Conservation (phyloP, 1,284 basidiomycete genomes). For the Papiliotrema laurentii region DNA sequence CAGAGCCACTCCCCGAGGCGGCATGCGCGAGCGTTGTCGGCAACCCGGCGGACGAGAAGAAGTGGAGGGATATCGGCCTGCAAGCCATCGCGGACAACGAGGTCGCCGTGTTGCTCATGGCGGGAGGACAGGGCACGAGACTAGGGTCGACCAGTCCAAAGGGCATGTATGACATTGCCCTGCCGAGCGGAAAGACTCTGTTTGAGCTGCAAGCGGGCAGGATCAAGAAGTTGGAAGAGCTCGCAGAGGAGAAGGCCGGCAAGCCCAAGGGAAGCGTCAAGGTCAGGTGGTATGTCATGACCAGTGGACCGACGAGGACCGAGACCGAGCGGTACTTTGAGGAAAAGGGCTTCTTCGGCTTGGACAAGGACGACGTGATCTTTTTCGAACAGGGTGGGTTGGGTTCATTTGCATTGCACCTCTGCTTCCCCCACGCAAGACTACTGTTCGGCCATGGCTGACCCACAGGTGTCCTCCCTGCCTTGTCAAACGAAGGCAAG, state of each 20-base stretch:
- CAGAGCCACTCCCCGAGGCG: constrained; percentile 65
- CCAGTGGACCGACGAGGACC: constrained; percentile 85
- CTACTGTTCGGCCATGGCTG: constrained; percentile 4
- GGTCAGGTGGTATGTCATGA: constrained; percentile 99
- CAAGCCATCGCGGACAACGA: constrained; percentile 73
- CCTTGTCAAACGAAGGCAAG: constrained; percentile 89
- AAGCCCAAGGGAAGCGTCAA: constrained; percentile 57
- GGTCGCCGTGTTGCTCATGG: constrained; percentile 93
- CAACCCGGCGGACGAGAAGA: constrained; percentile 56
- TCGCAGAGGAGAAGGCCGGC: constrained; percentile 60
- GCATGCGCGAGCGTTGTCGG: constrained; percentile 63
- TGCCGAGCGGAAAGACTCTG: constrained; percentile 87
- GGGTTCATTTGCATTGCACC: not conserved
- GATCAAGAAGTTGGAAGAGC: constrained; percentile 71
- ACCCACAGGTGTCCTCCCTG: constrained; percentile 80
- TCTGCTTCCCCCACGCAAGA: not conserved
- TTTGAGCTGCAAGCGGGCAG: constrained; percentile 97
- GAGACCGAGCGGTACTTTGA: constrained; percentile 85
- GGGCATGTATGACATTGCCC: constrained; percentile 94
- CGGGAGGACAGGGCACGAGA: constrained; percentile 94
- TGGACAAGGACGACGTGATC: constrained; percentile 73
- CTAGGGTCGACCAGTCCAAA: constrained; percentile 90
- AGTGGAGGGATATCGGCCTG: constrained; percentile 73
- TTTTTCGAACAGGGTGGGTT: constrained; percentile 93
- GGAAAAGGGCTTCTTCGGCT: constrained; percentile 75